Base-by-base conservation (phyloP, 2,329 filamentous ascomycete species). In the Talaromyces sp. region DNA sequence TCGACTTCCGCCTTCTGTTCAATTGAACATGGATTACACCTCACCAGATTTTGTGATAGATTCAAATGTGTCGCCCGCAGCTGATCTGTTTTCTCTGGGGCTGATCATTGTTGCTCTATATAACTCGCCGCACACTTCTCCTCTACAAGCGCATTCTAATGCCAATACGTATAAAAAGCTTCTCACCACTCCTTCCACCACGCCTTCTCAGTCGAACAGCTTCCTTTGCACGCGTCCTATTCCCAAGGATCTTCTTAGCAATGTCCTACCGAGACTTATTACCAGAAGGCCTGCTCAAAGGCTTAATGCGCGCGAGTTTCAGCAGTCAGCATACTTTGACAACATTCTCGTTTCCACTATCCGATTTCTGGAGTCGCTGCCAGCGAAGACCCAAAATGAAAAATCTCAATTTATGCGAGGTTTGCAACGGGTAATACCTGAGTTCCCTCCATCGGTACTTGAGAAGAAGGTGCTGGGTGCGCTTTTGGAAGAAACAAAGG, bases 281-380 rank as follows among this genome's bases (percentile, higher is more conserved):
- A 95, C 94, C 0, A 86, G 95, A 68, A 84, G 93, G 63, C 92
- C 95, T 2, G 92, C 93, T 3, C 91, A 96, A 74, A 87, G 95
- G 52, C 86, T 98, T 81, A 93, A 89, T 31, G 93, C 94, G 4
- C 88, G 87, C 62, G 94, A 97, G 71, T 98, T 99, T 70, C 95
- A 99, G 74, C 88, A 97, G 76, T 96, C 93, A 73, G 89, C 92
- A 69, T 99, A 96, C 75, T 99, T 99, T 75, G 93, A 99, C 78
- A 99, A 98, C 73, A 91, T 98, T 54, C 83, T 99, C 4, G 92
- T 99, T 24, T 97, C 93, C 0, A 97, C 95, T 0, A 97, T 99
- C 68, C 91, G 95, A 13, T 99, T 99, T 73, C 82, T 99, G 31
- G 95, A 99, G 71, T 86, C 89, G 0, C 87, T 99, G 66, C 94